Percentiles rank a stretch among this genome's conserved stretches.
These are phyloP conservation scores for Radiomyces spectabilis DNA, from an alignment of 192 early-diverging fungal species.

Conservation along the genomic window DNA sequence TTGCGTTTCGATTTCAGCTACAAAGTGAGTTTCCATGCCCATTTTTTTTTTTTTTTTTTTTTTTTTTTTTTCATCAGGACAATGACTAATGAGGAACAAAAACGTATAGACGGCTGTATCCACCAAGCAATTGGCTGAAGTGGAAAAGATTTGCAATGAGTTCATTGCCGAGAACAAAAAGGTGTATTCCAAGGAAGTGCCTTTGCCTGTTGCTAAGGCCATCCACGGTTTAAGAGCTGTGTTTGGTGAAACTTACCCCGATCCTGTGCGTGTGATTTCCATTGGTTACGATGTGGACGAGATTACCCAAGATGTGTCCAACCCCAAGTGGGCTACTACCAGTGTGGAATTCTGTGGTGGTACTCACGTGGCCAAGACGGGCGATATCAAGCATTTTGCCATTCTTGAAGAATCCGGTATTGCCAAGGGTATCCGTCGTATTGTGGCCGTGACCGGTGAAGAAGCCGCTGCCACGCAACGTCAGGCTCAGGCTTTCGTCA, in stretches of 20 bases:
- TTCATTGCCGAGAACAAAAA: slow-evolving; percentile 66
- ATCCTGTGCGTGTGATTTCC: slow-evolving; percentile 94
- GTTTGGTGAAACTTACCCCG: slow-evolving; percentile 97
- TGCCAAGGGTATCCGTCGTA: slow-evolving; percentile 94
- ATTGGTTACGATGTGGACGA: slow-evolving; percentile 85
- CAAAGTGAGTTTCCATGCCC: slow-evolving; percentile 37
- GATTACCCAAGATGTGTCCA: slow-evolving; percentile 70
- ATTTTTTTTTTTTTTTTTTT: background rate
- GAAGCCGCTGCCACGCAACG: slow-evolving; percentile 67
- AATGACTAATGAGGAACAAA: background rate
- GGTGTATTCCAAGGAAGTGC: slow-evolving; percentile 82
- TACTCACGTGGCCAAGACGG: slow-evolving; percentile 88
- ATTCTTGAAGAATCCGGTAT: slow-evolving; percentile 88
- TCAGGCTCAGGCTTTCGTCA: slow-evolving; percentile 60
- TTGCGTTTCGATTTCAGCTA: slow-evolving; percentile 93
- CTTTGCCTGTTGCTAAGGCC: slow-evolving; percentile 69
- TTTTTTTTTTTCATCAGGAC: background rate
- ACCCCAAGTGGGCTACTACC: slow-evolving; percentile 72
- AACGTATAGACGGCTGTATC: slow-evolving; percentile 45
- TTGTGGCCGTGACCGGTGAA: slow-evolving; percentile 90
- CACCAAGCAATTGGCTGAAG: slow-evolving; percentile 55
- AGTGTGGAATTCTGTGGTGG: slow-evolving; percentile 98
- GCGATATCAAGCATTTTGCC: slow-evolving; percentile 80
- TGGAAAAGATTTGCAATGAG: slow-evolving; percentile 73
- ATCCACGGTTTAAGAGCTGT: slow-evolving; percentile 94